phyloP scores from a whole-genome alignment of 164 flowering plant genomes.

The Sextonia rubra region DNA sequence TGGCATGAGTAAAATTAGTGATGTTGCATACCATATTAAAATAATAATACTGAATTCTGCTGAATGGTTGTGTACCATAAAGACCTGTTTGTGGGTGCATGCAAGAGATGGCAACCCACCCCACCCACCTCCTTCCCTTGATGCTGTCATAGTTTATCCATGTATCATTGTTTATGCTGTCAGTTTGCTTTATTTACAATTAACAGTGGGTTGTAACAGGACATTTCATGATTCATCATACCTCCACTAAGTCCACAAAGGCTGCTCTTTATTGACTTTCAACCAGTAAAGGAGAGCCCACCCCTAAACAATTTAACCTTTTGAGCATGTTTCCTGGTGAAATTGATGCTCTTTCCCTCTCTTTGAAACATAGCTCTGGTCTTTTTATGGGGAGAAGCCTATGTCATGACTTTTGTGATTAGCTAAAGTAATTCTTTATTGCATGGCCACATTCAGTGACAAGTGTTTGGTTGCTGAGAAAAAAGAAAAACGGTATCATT shows the following conservation, averaged over 20 bases:
- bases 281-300: background rate
- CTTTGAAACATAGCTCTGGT: background rate
- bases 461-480: no score
- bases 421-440: background rate
- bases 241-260: background rate
- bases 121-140: background rate
- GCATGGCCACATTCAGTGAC: background rate
- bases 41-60: background rate
- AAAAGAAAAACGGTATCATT: no score
- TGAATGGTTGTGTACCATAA: background rate
- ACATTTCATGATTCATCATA: background rate
- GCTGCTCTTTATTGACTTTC: background rate
- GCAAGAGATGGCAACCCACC: background rate
- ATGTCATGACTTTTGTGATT: background rate
- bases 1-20: background rate
- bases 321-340: background rate
- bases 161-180: background rate
- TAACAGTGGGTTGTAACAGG: background rate
- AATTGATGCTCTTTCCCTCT: background rate
- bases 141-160: background rate
- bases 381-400: background rate
- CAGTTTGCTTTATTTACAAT: background rate
- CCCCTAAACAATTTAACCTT: background rate
- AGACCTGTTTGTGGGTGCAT: background rate
- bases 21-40: background rate